phyloP scores from a whole-genome alignment of 2,329 filamentous ascomycete species.

The Ascochyta lentis region DNA sequence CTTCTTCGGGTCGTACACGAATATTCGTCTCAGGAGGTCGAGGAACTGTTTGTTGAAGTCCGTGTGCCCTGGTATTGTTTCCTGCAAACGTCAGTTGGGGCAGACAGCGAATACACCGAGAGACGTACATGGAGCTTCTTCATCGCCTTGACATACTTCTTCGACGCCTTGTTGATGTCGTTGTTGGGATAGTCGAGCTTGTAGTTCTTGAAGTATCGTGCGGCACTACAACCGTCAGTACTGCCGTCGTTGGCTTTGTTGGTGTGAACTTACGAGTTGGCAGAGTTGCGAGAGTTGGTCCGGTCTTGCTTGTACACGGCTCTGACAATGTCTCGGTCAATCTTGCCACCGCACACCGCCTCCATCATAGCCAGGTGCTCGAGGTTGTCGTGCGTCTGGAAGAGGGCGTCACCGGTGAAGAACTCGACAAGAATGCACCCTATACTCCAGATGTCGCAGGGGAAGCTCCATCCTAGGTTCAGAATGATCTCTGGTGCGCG shows the following conservation, averaged over 20 bases:
- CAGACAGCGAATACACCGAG: neutral
- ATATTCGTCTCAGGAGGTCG: constrained; percentile 67
- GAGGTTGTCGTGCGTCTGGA: constrained; percentile 72
- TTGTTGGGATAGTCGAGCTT: constrained; percentile 69
- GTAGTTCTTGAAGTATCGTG: constrained; percentile 62
- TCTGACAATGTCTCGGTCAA: constrained; percentile 62
- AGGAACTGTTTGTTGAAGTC: constrained; percentile 69
- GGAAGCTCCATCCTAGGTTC: constrained; percentile 71
- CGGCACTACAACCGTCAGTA: constrained; percentile 42
- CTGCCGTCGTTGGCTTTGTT: neutral
- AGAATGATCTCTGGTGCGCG: constrained; percentile 72
- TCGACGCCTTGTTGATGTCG: constrained; percentile 68
- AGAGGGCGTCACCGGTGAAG: constrained; percentile 71
- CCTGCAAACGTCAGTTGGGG: constrained; percentile 50
- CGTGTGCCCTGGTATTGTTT: constrained; percentile 66
- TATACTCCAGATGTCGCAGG: constrained; percentile 74
- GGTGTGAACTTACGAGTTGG: constrained; percentile 58
- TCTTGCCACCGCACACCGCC: constrained; percentile 62
- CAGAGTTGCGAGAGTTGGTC: constrained; percentile 58
- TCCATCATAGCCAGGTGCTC: constrained; percentile 76
- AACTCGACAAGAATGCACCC: constrained; percentile 73
- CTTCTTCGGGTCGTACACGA: constrained; percentile 70
- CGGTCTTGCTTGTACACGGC: constrained; percentile 59
- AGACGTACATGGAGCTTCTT: constrained; percentile 64
- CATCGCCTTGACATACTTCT: constrained; percentile 73